A percentile compares a stretch with the other conserved stretches of the same genome.
These are phyloP conservation scores for Blastocystis sp. DNA, from an alignment of 352 stramenopile species.

Conservation along the genomic window DNA sequence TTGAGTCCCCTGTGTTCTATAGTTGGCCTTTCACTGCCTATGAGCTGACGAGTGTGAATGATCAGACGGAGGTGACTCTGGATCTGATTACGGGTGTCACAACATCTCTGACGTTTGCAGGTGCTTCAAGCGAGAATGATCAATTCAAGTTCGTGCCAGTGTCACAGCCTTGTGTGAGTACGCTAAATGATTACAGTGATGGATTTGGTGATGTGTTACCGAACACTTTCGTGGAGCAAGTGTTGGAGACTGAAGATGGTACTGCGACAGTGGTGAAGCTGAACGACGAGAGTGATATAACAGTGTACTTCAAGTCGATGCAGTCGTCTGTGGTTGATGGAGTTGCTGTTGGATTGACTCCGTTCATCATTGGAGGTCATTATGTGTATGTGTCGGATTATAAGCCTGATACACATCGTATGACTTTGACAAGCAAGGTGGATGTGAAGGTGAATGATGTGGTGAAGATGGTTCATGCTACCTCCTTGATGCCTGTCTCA, in stretches of 20 bases:
- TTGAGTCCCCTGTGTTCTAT: constrained; percentile 38
- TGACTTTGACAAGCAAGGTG: not conserved
- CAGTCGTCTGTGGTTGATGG: constrained; percentile 30
- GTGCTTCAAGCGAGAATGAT: constrained; percentile 35
- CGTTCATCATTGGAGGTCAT: constrained; percentile 23
- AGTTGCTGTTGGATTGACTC: not conserved
- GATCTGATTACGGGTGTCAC: not conserved
- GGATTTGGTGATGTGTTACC: constrained; percentile 19
- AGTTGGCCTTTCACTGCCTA: not conserved
- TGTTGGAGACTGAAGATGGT: not conserved
- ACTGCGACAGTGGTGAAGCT: constrained; percentile 1
- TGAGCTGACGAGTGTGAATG: not conserved
- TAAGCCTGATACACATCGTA: not conserved
- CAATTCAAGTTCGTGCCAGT: constrained; percentile 14
- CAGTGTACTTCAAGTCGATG: constrained; percentile 17
- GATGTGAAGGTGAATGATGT: not conserved
- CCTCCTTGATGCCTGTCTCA: not conserved
- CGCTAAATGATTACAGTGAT: constrained; percentile 27
- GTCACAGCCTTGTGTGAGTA: not conserved
- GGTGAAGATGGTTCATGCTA: constrained; percentile 34
- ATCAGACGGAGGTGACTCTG: constrained; percentile 1
- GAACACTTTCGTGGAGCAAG: not conserved
- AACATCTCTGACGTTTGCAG: not conserved
- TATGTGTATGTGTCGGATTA: not conserved
- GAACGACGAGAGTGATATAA: not conserved